Base-by-base conservation (phyloP, 2,329 filamentous ascomycete species). In the Pseudogymnoascus sp. region DNA sequence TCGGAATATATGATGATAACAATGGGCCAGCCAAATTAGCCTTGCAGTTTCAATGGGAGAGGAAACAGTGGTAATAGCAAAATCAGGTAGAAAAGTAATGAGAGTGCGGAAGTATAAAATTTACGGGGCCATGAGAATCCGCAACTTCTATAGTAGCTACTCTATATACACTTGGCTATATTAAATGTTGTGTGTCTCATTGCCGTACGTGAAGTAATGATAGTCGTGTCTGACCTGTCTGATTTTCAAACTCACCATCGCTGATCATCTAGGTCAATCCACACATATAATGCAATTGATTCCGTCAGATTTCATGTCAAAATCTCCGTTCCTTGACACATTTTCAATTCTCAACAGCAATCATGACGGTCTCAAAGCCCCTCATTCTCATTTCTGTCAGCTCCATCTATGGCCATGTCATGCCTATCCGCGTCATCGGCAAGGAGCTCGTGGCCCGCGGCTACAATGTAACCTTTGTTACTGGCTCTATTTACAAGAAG, bases 401-500 rank as follows among this genome's bases (percentile, higher is more conserved):
- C 21, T 59, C 67, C 13, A 19, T 69, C 15, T 64, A 66, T 23
- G 68, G 68, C 3, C 67, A 69, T 60, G 42, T 70, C 21, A 64
- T 65, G 40, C 68, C 68, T 3, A 38, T 68, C 10, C 62, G 65
- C 2, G 63, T 60, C 10, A 69, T 70, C 10, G 63, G 65, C 2
- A 69, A 68, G 28, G 60, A 53, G 0, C 65, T 71, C 9, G 67
- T 77, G 11, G 66, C 69, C 10, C 70, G 74, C 5, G 79, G 78
- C 3, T 81, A 78, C 63, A 70, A 75, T 8, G 70, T 79, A 2
- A 78, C 75, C 1, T 77, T 80, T 66, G 73, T 81, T 17, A 73
- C 73, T 5, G 76, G 76, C 1, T 68, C 70, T 0, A 66, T 73
- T 7, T 79, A 76, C 67, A 69, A 76, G 53, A 65, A 70, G 2